These are phyloP conservation scores for Didymella exigua DNA, from an alignment of 2,329 filamentous ascomycete species.

Conservation along the genomic window DNA sequence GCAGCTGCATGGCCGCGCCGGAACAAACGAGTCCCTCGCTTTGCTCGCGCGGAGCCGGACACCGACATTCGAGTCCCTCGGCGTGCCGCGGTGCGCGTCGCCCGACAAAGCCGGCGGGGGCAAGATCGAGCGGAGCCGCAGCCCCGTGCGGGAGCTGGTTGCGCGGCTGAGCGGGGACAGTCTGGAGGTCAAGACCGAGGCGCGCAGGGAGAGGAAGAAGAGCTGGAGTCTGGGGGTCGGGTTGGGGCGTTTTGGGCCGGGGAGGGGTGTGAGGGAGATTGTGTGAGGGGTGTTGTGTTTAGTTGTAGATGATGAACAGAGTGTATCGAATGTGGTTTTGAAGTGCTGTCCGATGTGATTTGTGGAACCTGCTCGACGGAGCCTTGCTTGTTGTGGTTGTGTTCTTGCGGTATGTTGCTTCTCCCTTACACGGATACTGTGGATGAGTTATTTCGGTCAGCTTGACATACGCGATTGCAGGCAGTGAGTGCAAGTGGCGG, in stretches of 20 bases:
- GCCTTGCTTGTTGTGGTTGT: no score
- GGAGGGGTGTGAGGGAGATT: conserved; percentile 38
- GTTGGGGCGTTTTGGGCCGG: conserved; percentile 23
- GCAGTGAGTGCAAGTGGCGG: background rate
- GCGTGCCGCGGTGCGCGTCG: conserved; percentile 3
- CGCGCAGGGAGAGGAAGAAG: conserved; percentile 28
- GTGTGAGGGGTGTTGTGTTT: conserved; percentile 12
- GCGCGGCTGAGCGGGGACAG: conserved; percentile 24
- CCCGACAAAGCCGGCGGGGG: background rate
- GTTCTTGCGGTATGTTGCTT: no score
- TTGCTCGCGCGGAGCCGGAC: background rate
- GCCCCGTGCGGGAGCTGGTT: conserved; percentile 13
- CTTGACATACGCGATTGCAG: background rate
- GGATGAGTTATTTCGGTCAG: background rate
- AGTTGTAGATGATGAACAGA: no score
- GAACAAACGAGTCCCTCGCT: background rate
- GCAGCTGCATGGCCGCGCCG: background rate
- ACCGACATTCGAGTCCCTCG: conserved; percentile 13
- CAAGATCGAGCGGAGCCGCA: conserved; percentile 1
- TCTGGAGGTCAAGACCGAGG: conserved; percentile 12
- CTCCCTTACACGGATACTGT: background rate
- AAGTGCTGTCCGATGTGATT: no score
- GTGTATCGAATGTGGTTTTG: no score
- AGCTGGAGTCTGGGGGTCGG: conserved; percentile 38
- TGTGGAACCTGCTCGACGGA: no score